Conservation (phyloP, 352 stramenopile species). For the Globisporangium sylvaticum region DNA sequence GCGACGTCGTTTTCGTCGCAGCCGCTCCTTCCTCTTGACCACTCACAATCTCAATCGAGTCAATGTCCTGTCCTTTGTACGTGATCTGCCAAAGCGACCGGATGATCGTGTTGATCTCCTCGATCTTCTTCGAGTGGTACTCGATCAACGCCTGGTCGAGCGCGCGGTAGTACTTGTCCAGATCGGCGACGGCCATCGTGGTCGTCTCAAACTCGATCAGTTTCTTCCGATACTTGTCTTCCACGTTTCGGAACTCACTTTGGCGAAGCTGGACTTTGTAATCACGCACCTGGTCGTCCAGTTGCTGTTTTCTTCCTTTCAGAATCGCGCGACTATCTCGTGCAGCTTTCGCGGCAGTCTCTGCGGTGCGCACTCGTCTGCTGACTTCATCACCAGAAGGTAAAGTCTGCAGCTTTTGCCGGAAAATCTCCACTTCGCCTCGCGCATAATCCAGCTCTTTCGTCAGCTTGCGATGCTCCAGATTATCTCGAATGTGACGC, state of each 20-base stretch:
- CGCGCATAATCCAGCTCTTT: constrained; percentile 44
- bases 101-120: constrained; percentile 99
- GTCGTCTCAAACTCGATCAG: constrained; percentile 97
- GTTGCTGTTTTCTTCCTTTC: constrained; percentile 46
- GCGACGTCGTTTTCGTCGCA: constrained; percentile 36
- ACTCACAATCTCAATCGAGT: constrained; percentile 97
- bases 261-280: constrained; percentile 52
- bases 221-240: constrained; percentile 92
- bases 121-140: constrained; percentile 99
- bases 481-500: constrained; percentile 72
- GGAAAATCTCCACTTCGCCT: constrained; percentile 29
- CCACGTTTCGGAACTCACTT: constrained; percentile 89
- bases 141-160: constrained; percentile 95
- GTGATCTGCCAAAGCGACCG: constrained; percentile 96
- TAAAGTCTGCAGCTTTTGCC: constrained; percentile 48
- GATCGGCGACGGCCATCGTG: constrained; percentile 92
- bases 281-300: constrained; percentile 54
- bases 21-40: constrained; percentile 78
- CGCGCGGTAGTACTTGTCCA: constrained; percentile 97
- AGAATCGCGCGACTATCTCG: constrained; percentile 37
- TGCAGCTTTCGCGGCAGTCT: constrained; percentile 22
- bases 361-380: constrained; percentile 34
- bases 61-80: constrained; percentile 99
- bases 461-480: constrained; percentile 59
- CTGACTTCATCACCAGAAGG: constrained; percentile 46